Conservation (phyloP, 345 rosid species). For the Passiflora organensis region DNA sequence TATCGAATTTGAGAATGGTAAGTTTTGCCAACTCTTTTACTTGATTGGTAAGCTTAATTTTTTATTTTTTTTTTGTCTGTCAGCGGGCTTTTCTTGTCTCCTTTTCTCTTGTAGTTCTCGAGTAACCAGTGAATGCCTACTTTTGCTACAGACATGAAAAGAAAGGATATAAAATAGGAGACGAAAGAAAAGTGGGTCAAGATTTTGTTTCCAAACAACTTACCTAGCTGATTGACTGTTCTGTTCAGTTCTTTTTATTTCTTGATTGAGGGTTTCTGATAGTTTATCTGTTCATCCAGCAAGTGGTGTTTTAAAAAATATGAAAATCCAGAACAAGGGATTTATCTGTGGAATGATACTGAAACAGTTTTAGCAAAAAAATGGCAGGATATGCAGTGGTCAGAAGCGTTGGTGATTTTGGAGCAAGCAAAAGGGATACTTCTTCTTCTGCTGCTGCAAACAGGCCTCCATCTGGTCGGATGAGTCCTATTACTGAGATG, state of each 20-base stretch:
- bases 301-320: no score
- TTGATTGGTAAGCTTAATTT: no score
- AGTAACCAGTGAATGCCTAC: no score
- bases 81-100: no score
- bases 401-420: conserved; percentile 56
- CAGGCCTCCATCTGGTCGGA: conserved; percentile 37
- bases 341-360: neutral
- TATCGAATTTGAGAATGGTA: conserved; percentile 59
- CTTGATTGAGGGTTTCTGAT: no score
- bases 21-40: neutral
- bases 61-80: no score
- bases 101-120: neutral
- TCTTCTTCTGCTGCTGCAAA: conserved; percentile 31
- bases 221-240: no score
- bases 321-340: no score
- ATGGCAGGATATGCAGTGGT: conserved; percentile 51
- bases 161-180: no score
- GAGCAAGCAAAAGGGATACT: conserved; percentile 21
- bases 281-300: no score
- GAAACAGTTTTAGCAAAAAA: neutral
- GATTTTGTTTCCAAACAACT: conserved; percentile 12
- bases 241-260: no score
- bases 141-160: no score
- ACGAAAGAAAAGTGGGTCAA: neutral
- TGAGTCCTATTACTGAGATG: conserved; percentile 55